phyloP scores from a whole-genome alignment of 2,329 filamentous ascomycete genomes.

The Penicillium crustosum region DNA sequence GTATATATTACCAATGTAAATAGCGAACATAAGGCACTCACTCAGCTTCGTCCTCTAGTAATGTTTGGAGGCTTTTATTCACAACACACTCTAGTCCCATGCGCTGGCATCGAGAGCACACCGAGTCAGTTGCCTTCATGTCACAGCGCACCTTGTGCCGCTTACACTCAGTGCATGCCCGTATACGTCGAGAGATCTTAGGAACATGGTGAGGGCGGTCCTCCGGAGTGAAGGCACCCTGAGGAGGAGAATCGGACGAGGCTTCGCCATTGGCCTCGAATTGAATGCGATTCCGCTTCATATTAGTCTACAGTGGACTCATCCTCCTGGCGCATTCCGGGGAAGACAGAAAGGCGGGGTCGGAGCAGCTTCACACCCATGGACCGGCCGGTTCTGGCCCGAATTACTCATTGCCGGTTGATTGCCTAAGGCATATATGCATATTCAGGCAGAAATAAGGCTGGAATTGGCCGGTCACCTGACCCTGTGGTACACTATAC shows the following conservation, averaged over 20 bases:
- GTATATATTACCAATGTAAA: neutral
- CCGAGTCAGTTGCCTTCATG: conserved; percentile 50
- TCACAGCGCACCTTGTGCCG: conserved; percentile 58
- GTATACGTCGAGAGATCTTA: conserved; percentile 47
- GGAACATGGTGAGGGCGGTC: conserved; percentile 37
- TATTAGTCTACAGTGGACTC: conserved; percentile 21
- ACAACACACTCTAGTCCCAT: conserved; percentile 52
- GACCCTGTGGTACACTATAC: conserved; percentile 9
- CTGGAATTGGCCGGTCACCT: conserved; percentile 19
- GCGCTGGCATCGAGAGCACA: conserved; percentile 52
- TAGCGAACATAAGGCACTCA: conserved; percentile 28
- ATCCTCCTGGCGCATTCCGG: conserved; percentile 26
- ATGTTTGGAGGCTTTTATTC: conserved; percentile 53
- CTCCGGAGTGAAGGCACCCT: conserved; percentile 29
- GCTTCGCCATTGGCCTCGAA: conserved; percentile 40
- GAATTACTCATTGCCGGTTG: conserved; percentile 7
- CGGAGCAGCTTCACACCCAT: conserved; percentile 4
- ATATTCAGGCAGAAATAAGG: conserved; percentile 10
- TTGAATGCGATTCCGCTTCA: conserved; percentile 43
- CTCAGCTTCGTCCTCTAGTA: conserved; percentile 52
- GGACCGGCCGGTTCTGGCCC: conserved; percentile 19
- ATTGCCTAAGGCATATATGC: conserved; percentile 21
- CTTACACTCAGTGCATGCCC: conserved; percentile 55
- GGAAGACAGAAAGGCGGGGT: conserved; percentile 23
- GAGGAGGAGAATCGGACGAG: conserved; percentile 37